These are phyloP conservation scores for Naumovozyma dairenensis DNA, from an alignment of 805 yeast genomes.

Conservation along the genomic window DNA sequence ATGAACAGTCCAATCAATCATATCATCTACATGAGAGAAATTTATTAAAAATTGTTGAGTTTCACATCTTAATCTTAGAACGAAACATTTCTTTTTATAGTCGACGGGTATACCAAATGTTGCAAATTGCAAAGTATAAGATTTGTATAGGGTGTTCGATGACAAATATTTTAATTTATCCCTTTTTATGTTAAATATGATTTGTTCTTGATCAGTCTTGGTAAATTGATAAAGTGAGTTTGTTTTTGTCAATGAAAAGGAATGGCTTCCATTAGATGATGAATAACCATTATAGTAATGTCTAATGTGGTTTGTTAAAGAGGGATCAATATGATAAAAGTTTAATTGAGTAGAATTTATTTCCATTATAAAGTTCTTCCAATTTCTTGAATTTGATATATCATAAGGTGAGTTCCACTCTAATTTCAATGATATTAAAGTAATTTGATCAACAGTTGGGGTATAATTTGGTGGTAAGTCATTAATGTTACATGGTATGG, in stretches of 20 bases:
- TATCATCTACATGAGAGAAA: slow-evolving; percentile 50
- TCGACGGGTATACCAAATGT: slow-evolving; percentile 79
- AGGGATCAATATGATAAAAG: slow-evolving; percentile 41
- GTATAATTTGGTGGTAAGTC: slow-evolving; percentile 54
- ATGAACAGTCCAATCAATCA: slow-evolving; percentile 72
- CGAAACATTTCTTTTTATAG: slow-evolving; percentile 59
- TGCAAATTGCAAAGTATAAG: slow-evolving; percentile 78
- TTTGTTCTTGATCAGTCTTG: slow-evolving; percentile 21
- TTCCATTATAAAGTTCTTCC: slow-evolving; percentile 64
- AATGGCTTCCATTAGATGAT: slow-evolving; percentile 5
- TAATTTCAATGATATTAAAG: slow-evolving; percentile 49
- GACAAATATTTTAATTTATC: slow-evolving; percentile 23
- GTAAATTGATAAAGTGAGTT: slow-evolving; percentile 23
- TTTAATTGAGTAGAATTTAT: slow-evolving; percentile 81
- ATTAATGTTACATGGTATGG: slow-evolving; percentile 16
- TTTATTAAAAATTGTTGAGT: slow-evolving; percentile 69
- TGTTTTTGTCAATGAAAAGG: slow-evolving; percentile 11
- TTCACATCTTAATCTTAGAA: slow-evolving; percentile 69
- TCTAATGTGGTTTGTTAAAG: slow-evolving; percentile 23
- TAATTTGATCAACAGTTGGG: slow-evolving; percentile 55
- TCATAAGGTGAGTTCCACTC: slow-evolving; percentile 79
- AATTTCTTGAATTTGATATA: slow-evolving; percentile 51
- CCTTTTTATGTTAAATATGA: slow-evolving; percentile 12
- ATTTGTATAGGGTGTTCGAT: slow-evolving; percentile 36
- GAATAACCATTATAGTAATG: slow-evolving; percentile 20